These are phyloP conservation scores for Bonia amplexicaulis DNA, from an alignment of 176 grass and related monocot genomes.

Conservation along the genomic window DNA sequence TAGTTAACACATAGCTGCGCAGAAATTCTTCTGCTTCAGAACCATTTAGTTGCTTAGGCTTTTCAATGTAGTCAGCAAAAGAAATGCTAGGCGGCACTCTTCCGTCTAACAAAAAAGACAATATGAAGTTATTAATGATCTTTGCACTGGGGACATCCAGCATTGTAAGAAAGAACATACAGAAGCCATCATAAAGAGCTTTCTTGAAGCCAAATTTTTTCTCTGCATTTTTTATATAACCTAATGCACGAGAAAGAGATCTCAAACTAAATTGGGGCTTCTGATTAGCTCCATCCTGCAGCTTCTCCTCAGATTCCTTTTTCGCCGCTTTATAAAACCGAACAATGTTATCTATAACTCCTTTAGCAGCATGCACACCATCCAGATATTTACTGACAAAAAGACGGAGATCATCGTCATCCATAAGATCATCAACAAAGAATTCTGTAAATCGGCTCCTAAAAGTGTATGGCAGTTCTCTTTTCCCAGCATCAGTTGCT, in stretches of 20 bases:
- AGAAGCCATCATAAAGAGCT: conserved; percentile 95
- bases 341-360: conserved; percentile 59
- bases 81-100: conserved; percentile 44
- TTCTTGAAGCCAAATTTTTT: conserved; percentile 70
- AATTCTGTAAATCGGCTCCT: conserved; percentile 94
- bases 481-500: conserved; percentile 91
- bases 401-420: conserved; percentile 74
- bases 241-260: conserved; percentile 80
- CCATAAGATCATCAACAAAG: conserved; percentile 91
- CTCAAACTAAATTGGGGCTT: conserved; percentile 96
- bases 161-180: conserved; percentile 98
- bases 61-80: conserved; percentile 55
- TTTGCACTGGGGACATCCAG: conserved; percentile 77
- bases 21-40: conserved; percentile 42
- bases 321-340: conserved; percentile 82
- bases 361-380: conserved; percentile 33
- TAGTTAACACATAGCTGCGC: conserved; percentile 64
- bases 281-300: conserved; percentile 94
- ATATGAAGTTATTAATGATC: conserved; percentile 70
- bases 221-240: conserved; percentile 56
- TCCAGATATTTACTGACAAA: conserved; percentile 87
- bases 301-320: conserved; percentile 66
- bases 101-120: conserved; percentile 50
- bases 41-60: conserved; percentile 21
- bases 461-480: conserved; percentile 75